Conservation (phyloP, 2,329 filamentous ascomycete genomes). For the Fusarium austroafricanum region DNA sequence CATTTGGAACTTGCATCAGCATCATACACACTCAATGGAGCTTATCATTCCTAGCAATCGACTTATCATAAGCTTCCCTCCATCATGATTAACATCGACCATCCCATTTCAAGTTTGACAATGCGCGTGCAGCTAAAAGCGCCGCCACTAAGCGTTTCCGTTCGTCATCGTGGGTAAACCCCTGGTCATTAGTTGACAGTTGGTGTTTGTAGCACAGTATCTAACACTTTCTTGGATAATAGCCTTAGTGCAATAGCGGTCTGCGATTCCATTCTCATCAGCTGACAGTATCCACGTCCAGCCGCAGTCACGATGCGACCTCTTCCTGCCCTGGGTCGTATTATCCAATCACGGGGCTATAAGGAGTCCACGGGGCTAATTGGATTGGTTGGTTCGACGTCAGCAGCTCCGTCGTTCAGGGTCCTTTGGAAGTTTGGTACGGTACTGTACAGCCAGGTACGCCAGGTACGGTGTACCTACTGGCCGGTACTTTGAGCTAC, state of each 20-base stretch:
- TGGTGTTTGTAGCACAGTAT: slow-evolving; percentile 17
- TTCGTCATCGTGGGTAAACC: slow-evolving; percentile 19
- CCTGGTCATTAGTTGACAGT: slow-evolving; percentile 20
- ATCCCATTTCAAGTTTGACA: background rate
- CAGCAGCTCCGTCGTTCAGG: slow-evolving; percentile 16
- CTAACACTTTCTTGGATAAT: slow-evolving; percentile 1
- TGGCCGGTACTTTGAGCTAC: slow-evolving; percentile 18
- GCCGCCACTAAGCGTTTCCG: slow-evolving; percentile 32
- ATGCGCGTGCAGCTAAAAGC: slow-evolving; percentile 18
- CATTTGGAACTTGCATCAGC: too few relatives aligned
- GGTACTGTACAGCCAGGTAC: too few relatives aligned
- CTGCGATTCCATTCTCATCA: slow-evolving; percentile 14
- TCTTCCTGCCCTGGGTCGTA: slow-evolving; percentile 26
- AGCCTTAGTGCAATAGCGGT: slow-evolving; percentile 34
- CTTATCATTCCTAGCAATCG: background rate
- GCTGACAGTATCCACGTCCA: slow-evolving; percentile 34
- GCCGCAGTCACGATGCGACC: slow-evolving; percentile 35
- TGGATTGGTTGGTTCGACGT: slow-evolving; percentile 38
- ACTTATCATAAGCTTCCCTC: slow-evolving; percentile 1
- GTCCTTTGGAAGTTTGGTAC: slow-evolving; percentile 3
- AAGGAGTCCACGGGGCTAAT: slow-evolving; percentile 45
- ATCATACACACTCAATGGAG: background rate
- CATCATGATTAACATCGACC: slow-evolving; percentile 19
- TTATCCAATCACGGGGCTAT: slow-evolving; percentile 45
- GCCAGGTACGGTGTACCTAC: slow-evolving; percentile 10